Evolutionary conservation across 441 rosid species (phyloP).

Genomic region (Syzygium malaccense): DNA sequence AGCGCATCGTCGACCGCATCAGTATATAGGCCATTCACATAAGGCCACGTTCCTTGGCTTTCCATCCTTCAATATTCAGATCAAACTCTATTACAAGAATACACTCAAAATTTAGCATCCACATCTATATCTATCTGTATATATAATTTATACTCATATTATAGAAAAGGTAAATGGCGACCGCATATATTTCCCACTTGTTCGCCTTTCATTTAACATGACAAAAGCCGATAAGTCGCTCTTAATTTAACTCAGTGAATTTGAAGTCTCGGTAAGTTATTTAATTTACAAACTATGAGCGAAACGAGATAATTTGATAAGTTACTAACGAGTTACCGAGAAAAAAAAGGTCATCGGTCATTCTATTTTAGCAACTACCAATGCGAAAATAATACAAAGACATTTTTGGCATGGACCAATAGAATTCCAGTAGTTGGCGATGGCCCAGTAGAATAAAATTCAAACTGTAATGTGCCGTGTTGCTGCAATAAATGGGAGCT

Average conservation of each 20-base stretch:
- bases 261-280: too few species aligned
- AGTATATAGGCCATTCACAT: neutral
- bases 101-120: neutral
- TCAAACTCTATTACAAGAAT: neutral
- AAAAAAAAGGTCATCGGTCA: too few species aligned
- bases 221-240: neutral
- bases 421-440: neutral
- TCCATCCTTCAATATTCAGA: neutral
- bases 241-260: too few species aligned
- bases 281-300: fast-evolving
- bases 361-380: neutral
- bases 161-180: too few species aligned
- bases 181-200: neutral
- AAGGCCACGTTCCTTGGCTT: neutral
- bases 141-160: neutral
- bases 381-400: too few species aligned
- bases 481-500: too few species aligned
- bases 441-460: neutral
- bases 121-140: neutral
- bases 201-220: neutral
- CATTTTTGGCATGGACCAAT: fast-evolving
- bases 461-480: too few species aligned
- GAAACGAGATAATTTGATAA: neutral
- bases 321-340: too few species aligned
- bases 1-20: neutral